Base-by-base conservation (phyloP, 2,329 filamentous ascomycete genomes). In the Aureobasidium sp. region DNA sequence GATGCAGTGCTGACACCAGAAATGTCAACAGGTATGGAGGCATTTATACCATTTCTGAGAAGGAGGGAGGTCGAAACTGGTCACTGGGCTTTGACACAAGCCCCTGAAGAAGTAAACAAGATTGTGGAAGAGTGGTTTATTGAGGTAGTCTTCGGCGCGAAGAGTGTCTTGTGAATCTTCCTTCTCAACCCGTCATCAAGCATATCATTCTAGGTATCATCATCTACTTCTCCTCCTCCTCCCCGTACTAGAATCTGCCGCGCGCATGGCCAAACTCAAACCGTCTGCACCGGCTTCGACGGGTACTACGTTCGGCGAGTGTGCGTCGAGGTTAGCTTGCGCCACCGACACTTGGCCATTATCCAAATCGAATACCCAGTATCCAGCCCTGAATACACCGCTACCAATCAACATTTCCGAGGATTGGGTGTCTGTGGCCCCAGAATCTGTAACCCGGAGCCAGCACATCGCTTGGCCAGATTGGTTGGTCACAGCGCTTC, bases 31-130 rank as follows among this genome's bases (percentile, higher is more conserved):
- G 49, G 49, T 17, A 52, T 52, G 49, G 49, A 52, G 22, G 20
- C n/a, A 3, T 52, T 52, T 27, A 27, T 52, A 6, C 34, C 49
- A 17, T 20, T 12, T 2, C 15, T 52, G 17, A 52, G 14, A 9
- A 39, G 34, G n/a, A 80, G 77, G 9, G 84, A 89, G 71, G 87
- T 96, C 61, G 75, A 86, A 39, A 82, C 87, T 0, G 79, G 81
- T 20, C 94, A 97, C 75, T 97, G 93, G 93, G 89, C 87, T 49
- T 76, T 96, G 71, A 87, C 85, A 79, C 84, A 96, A 78, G 84
- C 83, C 65, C 81, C 87, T 0, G 37, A 8, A 52, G 49, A 52
- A 17, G 34, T 52, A 20, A 52, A 52, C 14, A 11, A 27, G 1
- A 25, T 37, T 17, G 20, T 52, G 20, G 22, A 34, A 37, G 31